Percentiles rank a stretch among this genome's conserved stretches.
Conservation (phyloP, 2,329 filamentous ascomycete genomes). For the Sporothrix curviconia region DNA sequence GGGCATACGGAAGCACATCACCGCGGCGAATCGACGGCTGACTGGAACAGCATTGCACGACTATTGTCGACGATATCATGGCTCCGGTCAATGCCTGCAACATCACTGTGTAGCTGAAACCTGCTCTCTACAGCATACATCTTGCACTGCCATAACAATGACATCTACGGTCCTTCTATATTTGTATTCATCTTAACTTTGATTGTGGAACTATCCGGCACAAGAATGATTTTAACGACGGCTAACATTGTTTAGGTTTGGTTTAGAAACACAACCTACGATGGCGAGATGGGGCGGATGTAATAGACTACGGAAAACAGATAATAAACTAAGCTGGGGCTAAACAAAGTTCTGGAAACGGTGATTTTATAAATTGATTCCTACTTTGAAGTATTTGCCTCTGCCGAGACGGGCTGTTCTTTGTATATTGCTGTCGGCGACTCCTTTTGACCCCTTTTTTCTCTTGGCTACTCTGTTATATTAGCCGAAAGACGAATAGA, state of each 20-base stretch:
- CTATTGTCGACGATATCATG: constrained; percentile 15
- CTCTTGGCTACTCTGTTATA: neutral
- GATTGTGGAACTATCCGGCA: neutral
- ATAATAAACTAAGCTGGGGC: neutral
- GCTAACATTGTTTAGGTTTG: neutral
- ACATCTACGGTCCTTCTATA: neutral
- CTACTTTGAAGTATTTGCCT: neutral
- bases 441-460: neutral
- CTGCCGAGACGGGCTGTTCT: neutral
- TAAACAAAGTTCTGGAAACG: neutral
- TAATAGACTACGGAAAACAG: neutral
- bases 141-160: no score
- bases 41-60: constrained; percentile 17
- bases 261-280: neutral
- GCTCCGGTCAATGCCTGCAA: neutral
- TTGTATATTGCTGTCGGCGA: no score
- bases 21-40: neutral
- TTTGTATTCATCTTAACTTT: no score
- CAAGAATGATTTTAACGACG: neutral
- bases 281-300: neutral
- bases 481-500: neutral
- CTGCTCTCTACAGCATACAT: neutral
- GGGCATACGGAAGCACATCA: no score
- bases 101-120: neutral
- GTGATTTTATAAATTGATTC: neutral